Base-by-base conservation (phyloP, 2,329 filamentous ascomycete species). In the Nothomitra cinnamomea region DNA sequence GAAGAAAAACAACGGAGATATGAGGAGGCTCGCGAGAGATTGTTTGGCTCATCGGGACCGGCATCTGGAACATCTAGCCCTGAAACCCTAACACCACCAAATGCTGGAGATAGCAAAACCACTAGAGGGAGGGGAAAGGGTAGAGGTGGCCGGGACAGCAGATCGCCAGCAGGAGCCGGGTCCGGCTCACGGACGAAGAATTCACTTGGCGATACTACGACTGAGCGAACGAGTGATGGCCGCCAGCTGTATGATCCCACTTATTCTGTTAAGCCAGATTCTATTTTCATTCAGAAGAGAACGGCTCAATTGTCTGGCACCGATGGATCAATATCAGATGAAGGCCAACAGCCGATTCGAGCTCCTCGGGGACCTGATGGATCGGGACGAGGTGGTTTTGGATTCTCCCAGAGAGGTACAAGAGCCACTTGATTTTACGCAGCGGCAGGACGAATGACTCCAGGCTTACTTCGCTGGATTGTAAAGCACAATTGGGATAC, bases 1-100 rank as follows among this genome's bases (percentile, higher is more conserved):
- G 88, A 94, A 63, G 88, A 94, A 69, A 95, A 92, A 70, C 85
- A 94, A 70, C 81, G 81, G 54, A 84, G 85, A 56, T 95, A 95
- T 65, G 85, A 94, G 57, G 88, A 95, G 69, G 86, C 82, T 4
- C 77, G 90, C 28, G 87, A 90, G 61, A 84, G 88, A 64, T 82
- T 95, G 54, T 90, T 95, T 66, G 88, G 88, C 19, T 79, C 78
- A 21, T 62, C 59, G 32, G 58, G 64, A 3, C 64, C 63, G 17
- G 65, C 60, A 2, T 71, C 81, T 0, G 77, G 80, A 1, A 72
- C 74, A 6, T 81, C 80, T 2, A 79, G 79, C 2, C 79, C 81
- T 0, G 78, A 79, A 8, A 77, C 70, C 47, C 71, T 76, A 2
- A 81, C 81, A 13, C 80, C 82, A 21, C 81, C 81, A 21, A 69